Base-by-base conservation (phyloP, 2,329 filamentous ascomycete genomes). In the Dactylellina leptospora region DNA sequence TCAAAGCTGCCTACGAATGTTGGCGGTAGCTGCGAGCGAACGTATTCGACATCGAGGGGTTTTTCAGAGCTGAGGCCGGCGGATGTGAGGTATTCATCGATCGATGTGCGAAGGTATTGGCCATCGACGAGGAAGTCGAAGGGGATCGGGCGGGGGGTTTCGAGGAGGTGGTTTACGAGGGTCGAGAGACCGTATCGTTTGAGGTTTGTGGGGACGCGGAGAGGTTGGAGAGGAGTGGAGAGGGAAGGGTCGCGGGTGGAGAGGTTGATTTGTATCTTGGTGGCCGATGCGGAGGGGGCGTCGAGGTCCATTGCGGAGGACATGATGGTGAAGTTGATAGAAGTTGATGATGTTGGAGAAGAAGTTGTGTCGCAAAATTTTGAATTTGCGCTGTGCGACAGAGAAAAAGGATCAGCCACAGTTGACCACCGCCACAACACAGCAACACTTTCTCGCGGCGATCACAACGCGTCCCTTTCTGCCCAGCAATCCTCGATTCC, bases 51-150 rank as follows among this genome's bases (percentile, higher is more conserved):
- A 33, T 89, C 90, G 56, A 99, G 82, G 2, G 90, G 93, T 3
- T 89, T 90, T 82, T 99, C 95, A 42, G 92, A 86, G 18, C 92
- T 96, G 73, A 97, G 88, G 53, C 93, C 93, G 78, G 95, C 90
- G 74, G 88, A 84, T 13, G 88, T 88, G 71, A 99, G 87, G 81
- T 96, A 96, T 78, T 97, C 91, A 79, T 96, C 91, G 75, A 99
- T 86, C 16, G 91, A 92, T 23, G 92, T 90, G 74, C 91, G 89
- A 55, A 99, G 86, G 80, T 96, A 97, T 78, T 90, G 88, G 80
- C 95, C 95, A 80, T 97, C 95, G 81, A 96, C 89, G 76, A 99
- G 86, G 82, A 99, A 97, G 81, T 99, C 95, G 81, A 99, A 89
- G 16, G 91, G 91, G 48, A 93, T 85, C 10, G 90, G 87, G 9